Evolutionary conservation across 108 stramenopile species (phyloP), one percentile per base, ranked within the genome.

Genomic region (Asterionellopsis glacialis): DNA sequence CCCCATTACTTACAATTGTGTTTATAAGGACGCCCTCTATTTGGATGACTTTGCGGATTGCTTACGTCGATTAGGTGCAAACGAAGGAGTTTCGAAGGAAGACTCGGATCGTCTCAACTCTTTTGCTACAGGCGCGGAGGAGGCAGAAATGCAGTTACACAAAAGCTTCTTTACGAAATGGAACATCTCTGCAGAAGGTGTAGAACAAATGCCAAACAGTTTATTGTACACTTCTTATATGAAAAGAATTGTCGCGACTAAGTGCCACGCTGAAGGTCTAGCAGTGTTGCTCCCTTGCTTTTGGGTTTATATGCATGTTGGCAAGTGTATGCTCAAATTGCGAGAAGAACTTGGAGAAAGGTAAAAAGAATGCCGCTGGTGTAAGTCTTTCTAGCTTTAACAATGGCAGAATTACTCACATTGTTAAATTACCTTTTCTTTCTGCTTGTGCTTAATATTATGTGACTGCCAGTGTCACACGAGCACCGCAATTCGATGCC

Each of bases 281-380:
- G 89, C 89, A 9, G 81, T 77, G 2, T 49, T 94, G 50, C 57
- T 94, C 18, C 89, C 93, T 5, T 94, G 93, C 57, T 90, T 89
- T 63, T 94, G 93, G 92, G 88, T 91, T 0, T 94, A 91, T 59
- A 79, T 83, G 84, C 85, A 91, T 65, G 87, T 94, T 9, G 93
- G 93, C 9, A 79, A 90, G 42, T 71, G 74, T 56, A 94, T 91
- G 89, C 75, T 91, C 0, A 61, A 76, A 61, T 61, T 88, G 33
- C 75, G 93, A 50, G 77, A 84, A 21, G 69, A 87, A 28, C 50
- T 89, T 22, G 85, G 79, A 15, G 68, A 83, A 59, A 61, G 56
- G 65, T 69, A 57, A 61, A 65, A 51, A 23, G 6, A 40, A 25
- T 49, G 16, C 27, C 3, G 12, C 47, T 51, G 18, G 50, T 22